phyloP scores from a whole-genome alignment of 352 stramenopile genomes.

The Phytophthora citrophthora region DNA sequence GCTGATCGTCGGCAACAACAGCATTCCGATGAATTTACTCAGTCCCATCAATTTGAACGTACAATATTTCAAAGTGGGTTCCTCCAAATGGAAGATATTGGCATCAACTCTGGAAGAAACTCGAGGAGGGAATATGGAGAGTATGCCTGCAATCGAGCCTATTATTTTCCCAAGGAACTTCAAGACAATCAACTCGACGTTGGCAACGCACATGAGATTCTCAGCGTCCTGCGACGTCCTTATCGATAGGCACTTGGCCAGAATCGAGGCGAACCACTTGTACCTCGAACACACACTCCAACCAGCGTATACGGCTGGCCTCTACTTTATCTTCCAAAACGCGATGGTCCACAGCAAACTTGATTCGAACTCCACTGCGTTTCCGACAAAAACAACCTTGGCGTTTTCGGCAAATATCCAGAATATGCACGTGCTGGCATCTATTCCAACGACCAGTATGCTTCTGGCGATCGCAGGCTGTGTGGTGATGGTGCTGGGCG shows the following conservation, averaged over 20 bases:
- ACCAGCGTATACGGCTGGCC: constrained; percentile 37
- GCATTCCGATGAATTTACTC: constrained; percentile 4
- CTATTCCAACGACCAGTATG: constrained; percentile 13
- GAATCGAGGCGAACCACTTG: constrained; percentile 10
- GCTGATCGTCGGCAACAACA: constrained; percentile 4
- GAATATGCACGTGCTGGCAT: constrained; percentile 19
- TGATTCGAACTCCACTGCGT: background rate
- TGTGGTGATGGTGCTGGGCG: background rate
- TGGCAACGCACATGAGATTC: constrained; percentile 6
- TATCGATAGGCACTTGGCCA: constrained; percentile 6
- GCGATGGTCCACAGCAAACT: constrained; percentile 18
- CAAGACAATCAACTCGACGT: constrained; percentile 13
- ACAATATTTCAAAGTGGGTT: background rate
- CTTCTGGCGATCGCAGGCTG: constrained; percentile 5
- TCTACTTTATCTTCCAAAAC: constrained; percentile 49
- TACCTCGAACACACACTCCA: constrained; percentile 51
- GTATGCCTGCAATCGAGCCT: background rate
- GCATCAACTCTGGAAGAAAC: constrained; percentile 13
- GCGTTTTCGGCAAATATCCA: constrained; percentile 16
- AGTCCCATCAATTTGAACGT: constrained; percentile 19
- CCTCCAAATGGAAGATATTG: constrained; percentile 8
- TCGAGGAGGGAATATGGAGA: constrained; percentile 4
- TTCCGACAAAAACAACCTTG: constrained; percentile 2
- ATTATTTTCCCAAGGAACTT: constrained; percentile 15
- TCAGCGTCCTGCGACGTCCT: constrained; percentile 1